Base-by-base conservation (phyloP, 2,329 filamentous ascomycete species). In the Penicillium janthinellum region DNA sequence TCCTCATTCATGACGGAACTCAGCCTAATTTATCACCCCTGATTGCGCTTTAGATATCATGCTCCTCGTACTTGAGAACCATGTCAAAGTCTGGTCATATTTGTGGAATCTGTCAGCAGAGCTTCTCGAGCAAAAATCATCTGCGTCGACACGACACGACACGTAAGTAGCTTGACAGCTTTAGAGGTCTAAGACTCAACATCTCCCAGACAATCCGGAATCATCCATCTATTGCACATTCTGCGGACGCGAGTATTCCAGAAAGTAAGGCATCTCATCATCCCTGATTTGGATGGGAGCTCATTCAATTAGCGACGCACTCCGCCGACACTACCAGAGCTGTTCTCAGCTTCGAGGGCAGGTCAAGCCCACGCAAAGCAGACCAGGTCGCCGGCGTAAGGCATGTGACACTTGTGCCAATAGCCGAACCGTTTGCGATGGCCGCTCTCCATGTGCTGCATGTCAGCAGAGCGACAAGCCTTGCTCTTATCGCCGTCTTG, bases 301-400 rank as follows among this genome's bases (percentile, higher is more conserved):
- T 49, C 6, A 50, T 25, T 39, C 5, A 28, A 17, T 1, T 35
- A 64, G 62, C 14, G 62, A 62, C 45, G 52, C 58, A 15, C 58
- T 64, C 4, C 48, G 60, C 11, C 45, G 62, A 17, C 62, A 64
- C 44, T 64, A 62, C 12, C 54, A 57, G 34, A 55, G 44, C 25
- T 62, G 62, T 38, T 22, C 50, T 6, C 17, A 41, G 25, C 58
- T 62, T 39, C 53, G 60, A 22, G 31, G 22, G 4, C 49, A 53
- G 17, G 45, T 25, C 7, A 34, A 11, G 11, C 47, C 55, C 22
- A 15, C 6, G 8, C 54, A 54, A 3, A 56, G 12, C 20, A 39
- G 12, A 28, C 17, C 64, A n/a, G 58, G 59, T 34, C 59, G 56
- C n/a, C 57, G 41, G 45, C 54, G 59, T 15, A 64, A 60, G 38